These are phyloP conservation scores for Arachnopeziza araneosa DNA, from an alignment of 2,329 filamentous ascomycete species.

Conservation along the genomic window DNA sequence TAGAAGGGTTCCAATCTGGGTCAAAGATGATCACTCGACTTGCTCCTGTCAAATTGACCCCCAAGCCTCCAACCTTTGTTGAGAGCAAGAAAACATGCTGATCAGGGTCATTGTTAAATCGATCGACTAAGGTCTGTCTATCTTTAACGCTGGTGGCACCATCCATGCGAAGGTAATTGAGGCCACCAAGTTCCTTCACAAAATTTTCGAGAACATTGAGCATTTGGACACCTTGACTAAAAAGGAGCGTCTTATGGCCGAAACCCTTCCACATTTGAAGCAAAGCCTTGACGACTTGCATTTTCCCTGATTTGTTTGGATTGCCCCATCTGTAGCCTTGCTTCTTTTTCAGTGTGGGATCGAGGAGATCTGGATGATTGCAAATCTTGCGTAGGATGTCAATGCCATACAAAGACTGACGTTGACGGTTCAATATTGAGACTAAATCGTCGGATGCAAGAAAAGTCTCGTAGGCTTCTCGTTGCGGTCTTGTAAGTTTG, in stretches of 20 bases:
- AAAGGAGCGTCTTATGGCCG: slow-evolving; percentile 88
- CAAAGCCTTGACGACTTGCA: slow-evolving; percentile 87
- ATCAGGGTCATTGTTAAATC: slow-evolving; percentile 77
- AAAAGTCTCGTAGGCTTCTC: slow-evolving; percentile 75
- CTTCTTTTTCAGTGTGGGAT: slow-evolving; percentile 52
- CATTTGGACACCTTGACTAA: slow-evolving; percentile 92
- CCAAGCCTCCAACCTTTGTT: slow-evolving; percentile 90
- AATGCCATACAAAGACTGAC: slow-evolving; percentile 82
- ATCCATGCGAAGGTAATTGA: slow-evolving; percentile 87
- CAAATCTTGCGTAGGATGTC: slow-evolving; percentile 93
- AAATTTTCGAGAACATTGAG: slow-evolving; percentile 88
- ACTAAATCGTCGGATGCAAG: slow-evolving; percentile 77
- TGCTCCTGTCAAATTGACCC: slow-evolving; percentile 90
- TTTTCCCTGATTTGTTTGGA: slow-evolving; percentile 79
- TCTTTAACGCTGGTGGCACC: slow-evolving; percentile 83
- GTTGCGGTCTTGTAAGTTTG: slow-evolving; percentile 76
- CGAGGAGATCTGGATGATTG: slow-evolving; percentile 87
- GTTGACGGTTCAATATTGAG: slow-evolving; percentile 69
- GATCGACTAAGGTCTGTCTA: slow-evolving; percentile 84
- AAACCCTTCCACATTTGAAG: slow-evolving; percentile 78
- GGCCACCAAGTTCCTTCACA: slow-evolving; percentile 58
- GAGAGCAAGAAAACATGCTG: slow-evolving; percentile 89
- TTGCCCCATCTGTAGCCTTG: slow-evolving; percentile 71
- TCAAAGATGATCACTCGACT: slow-evolving; percentile 97
- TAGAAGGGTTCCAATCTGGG: slow-evolving; percentile 97